These are phyloP conservation scores for Penicillium griseofulvum DNA, from an alignment of 2,329 filamentous ascomycete species.

Conservation along the genomic window DNA sequence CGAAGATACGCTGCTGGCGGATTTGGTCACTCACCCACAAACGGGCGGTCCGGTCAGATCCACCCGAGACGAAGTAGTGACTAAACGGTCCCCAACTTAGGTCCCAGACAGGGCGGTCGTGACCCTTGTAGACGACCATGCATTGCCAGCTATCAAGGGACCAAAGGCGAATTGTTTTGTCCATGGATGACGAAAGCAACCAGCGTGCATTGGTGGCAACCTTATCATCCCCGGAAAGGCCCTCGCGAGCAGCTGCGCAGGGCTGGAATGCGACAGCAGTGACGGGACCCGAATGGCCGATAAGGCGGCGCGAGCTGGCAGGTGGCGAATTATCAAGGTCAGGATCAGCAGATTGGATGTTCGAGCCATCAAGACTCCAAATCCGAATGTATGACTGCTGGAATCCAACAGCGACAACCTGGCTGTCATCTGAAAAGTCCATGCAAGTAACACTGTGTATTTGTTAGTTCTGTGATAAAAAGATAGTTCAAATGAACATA, in stretches of 20 bases:
- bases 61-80: slow-evolving; percentile 87
- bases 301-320: slow-evolving; percentile 69
- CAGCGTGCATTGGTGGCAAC: slow-evolving; percentile 66
- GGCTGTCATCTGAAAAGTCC: slow-evolving; percentile 89
- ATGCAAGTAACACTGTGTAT: slow-evolving; percentile 73
- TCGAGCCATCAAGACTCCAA: slow-evolving; percentile 84
- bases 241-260: slow-evolving; percentile 53
- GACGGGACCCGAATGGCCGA: slow-evolving; percentile 86
- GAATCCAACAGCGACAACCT: slow-evolving; percentile 83
- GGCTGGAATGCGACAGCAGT: slow-evolving; percentile 89
- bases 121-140: slow-evolving; percentile 88
- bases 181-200: slow-evolving; percentile 81
- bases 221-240: slow-evolving; percentile 34
- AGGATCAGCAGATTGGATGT: slow-evolving; percentile 66
- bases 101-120: slow-evolving; percentile 85
- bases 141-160: slow-evolving; percentile 89
- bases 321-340: slow-evolving; percentile 60
- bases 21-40: slow-evolving; percentile 93
- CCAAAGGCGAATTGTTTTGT: slow-evolving; percentile 88
- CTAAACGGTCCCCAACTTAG: slow-evolving; percentile 88
- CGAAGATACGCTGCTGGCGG: slow-evolving; percentile 80
- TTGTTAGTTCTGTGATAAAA: slow-evolving; percentile 18
- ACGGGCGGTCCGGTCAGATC: slow-evolving; percentile 85
- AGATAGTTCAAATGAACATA: slow-evolving; percentile 44
- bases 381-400: slow-evolving; percentile 93